Evolutionary conservation across 768 basidiomycete species (phyloP).

Genomic region (Lactarius indigo): DNA sequence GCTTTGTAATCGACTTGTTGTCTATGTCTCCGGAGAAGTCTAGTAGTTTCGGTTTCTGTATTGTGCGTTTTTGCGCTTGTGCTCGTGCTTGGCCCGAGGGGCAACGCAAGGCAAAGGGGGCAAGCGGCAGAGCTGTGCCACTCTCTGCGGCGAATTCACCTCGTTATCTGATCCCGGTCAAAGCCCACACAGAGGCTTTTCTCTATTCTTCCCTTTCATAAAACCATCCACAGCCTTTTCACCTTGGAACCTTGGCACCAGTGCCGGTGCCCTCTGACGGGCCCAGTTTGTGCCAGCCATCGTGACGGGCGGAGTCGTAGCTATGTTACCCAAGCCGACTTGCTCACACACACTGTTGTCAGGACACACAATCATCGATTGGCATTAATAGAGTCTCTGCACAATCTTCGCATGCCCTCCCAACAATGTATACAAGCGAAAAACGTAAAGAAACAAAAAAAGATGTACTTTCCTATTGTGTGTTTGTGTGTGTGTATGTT

Average conservation of each 20-base stretch:
- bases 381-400: slow-evolving; percentile 14
- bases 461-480: not conserved
- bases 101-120: not conserved
- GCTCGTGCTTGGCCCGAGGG: not conserved
- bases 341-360: slow-evolving; percentile 24
- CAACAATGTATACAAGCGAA: slow-evolving; percentile 23
- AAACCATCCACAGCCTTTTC: not conserved
- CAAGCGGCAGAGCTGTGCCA: not conserved
- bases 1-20: slow-evolving; percentile 4
- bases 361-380: slow-evolving; percentile 22
- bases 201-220: not conserved
- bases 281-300: not conserved
- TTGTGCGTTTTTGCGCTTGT: not conserved
- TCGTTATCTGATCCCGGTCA: slow-evolving; percentile 20
- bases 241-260: not conserved
- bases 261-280: not conserved
- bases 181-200: not conserved
- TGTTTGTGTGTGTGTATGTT: not conserved
- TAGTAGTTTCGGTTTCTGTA: not conserved
- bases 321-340: not conserved
- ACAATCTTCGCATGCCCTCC: slow-evolving; percentile 23
- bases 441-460: slow-evolving; percentile 1
- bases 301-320: not conserved
- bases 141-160: not conserved
- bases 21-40: not conserved